Conservation (phyloP, 2,329 filamentous ascomycete species). For the Coniochaeta ligniaria region DNA sequence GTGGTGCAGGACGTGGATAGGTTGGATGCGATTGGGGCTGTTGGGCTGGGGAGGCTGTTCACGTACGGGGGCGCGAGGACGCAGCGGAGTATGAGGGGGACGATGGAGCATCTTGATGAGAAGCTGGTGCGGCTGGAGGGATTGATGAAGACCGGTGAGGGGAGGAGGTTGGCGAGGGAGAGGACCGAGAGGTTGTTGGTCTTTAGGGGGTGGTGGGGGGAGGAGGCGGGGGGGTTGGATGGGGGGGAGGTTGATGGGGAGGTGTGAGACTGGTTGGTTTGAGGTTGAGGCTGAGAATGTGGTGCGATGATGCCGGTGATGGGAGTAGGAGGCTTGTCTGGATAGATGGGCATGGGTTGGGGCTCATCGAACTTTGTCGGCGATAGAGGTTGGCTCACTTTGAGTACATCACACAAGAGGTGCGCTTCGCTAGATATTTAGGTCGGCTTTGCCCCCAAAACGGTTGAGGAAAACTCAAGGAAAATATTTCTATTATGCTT, state of each 20-base stretch:
- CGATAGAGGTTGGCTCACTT: too few species aligned
- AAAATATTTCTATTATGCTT: too few species aligned
- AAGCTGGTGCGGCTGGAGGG: constrained; percentile 62
- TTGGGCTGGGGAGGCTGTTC: constrained; percentile 75
- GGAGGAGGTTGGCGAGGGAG: constrained; percentile 43
- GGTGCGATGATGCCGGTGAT: not conserved
- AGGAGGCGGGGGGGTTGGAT: constrained; percentile 28
- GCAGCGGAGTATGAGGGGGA: constrained; percentile 48
- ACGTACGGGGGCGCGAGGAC: constrained; percentile 64
- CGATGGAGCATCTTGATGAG: constrained; percentile 68
- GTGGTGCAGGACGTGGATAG: constrained; percentile 90
- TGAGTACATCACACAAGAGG: too few species aligned
- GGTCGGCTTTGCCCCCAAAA: too few species aligned
- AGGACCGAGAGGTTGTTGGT: constrained; percentile 43
- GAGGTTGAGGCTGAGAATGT: not conserved
- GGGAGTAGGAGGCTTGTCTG: too few species aligned
- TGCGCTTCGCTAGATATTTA: too few species aligned
- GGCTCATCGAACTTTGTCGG: too few species aligned
- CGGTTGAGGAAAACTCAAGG: too few species aligned
- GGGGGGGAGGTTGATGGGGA: not conserved
- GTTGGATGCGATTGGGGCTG: constrained; percentile 81
- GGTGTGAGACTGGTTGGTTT: not conserved
- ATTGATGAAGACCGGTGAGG: constrained; percentile 58
- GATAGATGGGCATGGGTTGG: too few species aligned
- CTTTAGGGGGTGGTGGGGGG: constrained; percentile 52